Conservation (phyloP, 2,329 filamentous ascomycete genomes). For the Fusarium burgessii region DNA sequence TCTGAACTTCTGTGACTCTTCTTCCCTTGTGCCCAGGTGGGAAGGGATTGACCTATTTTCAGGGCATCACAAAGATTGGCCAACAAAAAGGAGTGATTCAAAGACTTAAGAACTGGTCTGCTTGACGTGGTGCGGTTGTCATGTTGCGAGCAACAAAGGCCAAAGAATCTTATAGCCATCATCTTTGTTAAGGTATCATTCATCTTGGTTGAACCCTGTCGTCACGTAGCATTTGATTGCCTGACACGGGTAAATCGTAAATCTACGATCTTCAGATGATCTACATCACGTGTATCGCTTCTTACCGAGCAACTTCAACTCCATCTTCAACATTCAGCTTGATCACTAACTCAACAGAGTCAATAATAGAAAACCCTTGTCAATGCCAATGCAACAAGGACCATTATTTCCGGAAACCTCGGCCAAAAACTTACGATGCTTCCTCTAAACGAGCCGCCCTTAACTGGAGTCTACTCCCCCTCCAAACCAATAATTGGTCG, state of each 20-base stretch:
- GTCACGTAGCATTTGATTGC: background rate
- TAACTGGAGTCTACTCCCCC: constrained; percentile 16
- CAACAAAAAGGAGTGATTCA: background rate
- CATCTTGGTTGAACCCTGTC: constrained; percentile 1
- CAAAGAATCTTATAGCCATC: background rate
- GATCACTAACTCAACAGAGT: background rate
- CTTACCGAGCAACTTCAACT: constrained; percentile 5
- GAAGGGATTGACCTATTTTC: background rate
- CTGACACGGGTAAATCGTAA: background rate
- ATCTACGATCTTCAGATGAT: constrained; percentile 13
- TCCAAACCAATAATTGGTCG: constrained; percentile 30
- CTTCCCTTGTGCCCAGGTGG: background rate
- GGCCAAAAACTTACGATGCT: constrained; percentile 9
- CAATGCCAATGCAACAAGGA: background rate
- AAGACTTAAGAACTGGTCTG: background rate
- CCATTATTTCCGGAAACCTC: constrained; percentile 1
- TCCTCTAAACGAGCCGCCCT: constrained; percentile 22
- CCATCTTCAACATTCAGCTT: background rate
- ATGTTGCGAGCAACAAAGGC: background rate
- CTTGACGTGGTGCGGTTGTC: background rate
- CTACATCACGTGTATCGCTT: constrained; percentile 25
- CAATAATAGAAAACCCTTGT: background rate
- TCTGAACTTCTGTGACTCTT: background rate
- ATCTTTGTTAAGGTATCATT: background rate
- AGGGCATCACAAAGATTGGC: background rate